phyloP scores from a whole-genome alignment of 352 stramenopile species.

The Phytopythium montanum region DNA sequence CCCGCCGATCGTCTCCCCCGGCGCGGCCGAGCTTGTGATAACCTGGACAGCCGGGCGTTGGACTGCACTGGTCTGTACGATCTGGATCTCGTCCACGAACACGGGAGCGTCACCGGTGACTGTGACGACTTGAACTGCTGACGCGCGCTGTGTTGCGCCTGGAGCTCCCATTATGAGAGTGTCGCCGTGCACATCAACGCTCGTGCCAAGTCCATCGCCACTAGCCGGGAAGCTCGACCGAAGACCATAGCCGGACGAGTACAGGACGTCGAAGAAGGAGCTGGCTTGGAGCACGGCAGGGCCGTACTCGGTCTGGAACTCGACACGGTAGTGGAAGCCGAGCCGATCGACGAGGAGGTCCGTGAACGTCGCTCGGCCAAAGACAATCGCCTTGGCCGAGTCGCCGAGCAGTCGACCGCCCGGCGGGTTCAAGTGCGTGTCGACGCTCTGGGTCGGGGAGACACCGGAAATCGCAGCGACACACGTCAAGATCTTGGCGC shows the following conservation, averaged over 20 bases:
- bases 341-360: constrained; percentile 74
- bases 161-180: constrained; percentile 70
- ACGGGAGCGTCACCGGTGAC: constrained; percentile 37
- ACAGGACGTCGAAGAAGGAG: constrained; percentile 63
- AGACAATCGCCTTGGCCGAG: constrained; percentile 44
- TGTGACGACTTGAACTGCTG: constrained; percentile 71
- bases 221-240: constrained; percentile 54
- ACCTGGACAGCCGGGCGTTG: constrained; percentile 66
- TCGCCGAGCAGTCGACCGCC: constrained; percentile 44
- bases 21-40: constrained; percentile 59
- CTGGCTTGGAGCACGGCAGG: constrained; percentile 39
- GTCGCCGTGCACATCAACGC: constrained; percentile 62
- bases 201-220: constrained; percentile 52
- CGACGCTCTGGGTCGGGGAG: constrained; percentile 42
- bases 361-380: constrained; percentile 54
- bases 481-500: constrained; percentile 68
- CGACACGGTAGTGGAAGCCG: constrained; percentile 62
- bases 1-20: constrained; percentile 59
- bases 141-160: constrained; percentile 46
- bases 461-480: constrained; percentile 19
- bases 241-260: constrained; percentile 66
- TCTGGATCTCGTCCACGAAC: constrained; percentile 74
- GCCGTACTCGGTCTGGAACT: constrained; percentile 44
- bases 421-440: constrained; percentile 79
- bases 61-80: constrained; percentile 46